Percentiles rank a stretch among this genome's conserved stretches.
Evolutionary conservation across 2,329 filamentous ascomycete species (phyloP).

Genomic region (Diatrype stigma): DNA sequence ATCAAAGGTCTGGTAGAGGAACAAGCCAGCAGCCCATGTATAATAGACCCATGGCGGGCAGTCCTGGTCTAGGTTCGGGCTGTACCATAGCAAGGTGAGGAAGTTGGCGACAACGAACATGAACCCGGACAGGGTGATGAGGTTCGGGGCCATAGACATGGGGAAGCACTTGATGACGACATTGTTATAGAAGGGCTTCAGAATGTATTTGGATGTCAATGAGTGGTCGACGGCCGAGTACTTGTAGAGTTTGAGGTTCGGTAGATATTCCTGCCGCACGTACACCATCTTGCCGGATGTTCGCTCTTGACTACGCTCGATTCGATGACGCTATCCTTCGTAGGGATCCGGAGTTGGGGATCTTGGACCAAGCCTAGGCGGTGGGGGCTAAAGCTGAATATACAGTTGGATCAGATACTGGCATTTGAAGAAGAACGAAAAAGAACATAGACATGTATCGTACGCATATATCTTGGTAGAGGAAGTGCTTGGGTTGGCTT

Average conservation of each 20-base stretch:
- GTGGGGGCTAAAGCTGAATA: no score
- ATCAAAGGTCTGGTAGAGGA: slow-evolving; percentile 97
- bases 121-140: slow-evolving; percentile 90
- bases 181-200: slow-evolving; percentile 97
- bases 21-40: slow-evolving; percentile 83
- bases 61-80: slow-evolving; percentile 87
- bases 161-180: slow-evolving; percentile 93
- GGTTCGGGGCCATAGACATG: slow-evolving; percentile 85
- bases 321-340: not conserved
- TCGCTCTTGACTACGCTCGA: not conserved
- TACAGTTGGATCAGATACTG: no score
- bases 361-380: no score
- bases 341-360: no score
- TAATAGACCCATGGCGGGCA: slow-evolving; percentile 95
- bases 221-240: slow-evolving; percentile 92
- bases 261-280: slow-evolving; percentile 85
- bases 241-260: slow-evolving; percentile 89
- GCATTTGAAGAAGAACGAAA: no score
- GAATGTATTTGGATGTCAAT: slow-evolving; percentile 81
- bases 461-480: no score
- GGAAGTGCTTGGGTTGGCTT: no score
- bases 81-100: slow-evolving; percentile 91
- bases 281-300: slow-evolving; percentile 69
- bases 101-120: slow-evolving; percentile 85
- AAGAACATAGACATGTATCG: no score